phyloP scores from a whole-genome alignment of 2,329 filamentous ascomycete species.

The Paecilomyces sp. region DNA sequence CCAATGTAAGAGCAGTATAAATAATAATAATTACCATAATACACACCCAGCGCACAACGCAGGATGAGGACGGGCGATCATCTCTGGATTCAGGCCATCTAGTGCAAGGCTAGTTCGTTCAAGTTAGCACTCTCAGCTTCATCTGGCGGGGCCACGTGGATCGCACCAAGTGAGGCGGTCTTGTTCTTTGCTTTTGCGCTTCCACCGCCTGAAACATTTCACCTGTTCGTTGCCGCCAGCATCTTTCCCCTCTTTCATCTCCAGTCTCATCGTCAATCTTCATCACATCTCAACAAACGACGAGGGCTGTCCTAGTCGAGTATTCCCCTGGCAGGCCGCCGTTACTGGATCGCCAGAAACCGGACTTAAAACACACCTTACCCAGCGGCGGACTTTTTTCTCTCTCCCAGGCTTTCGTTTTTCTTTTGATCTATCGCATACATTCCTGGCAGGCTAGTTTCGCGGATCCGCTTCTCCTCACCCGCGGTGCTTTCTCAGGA shows the following conservation, averaged over 20 bases:
- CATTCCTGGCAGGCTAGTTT: background rate
- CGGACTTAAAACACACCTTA: background rate
- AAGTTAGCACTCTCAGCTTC: background rate
- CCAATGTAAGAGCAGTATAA: background rate
- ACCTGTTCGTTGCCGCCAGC: background rate
- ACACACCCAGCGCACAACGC: background rate
- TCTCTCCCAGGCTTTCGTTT: background rate
- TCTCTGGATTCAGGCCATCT: background rate
- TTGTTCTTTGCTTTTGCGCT: background rate
- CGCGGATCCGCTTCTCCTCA: background rate
- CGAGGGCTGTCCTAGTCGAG: background rate
- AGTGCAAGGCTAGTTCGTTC: background rate
- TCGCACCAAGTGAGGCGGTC: slow-evolving; percentile 20
- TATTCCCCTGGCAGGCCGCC: background rate
- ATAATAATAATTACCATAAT: background rate
- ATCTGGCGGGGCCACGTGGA: slow-evolving; percentile 22
- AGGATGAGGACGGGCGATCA: background rate
- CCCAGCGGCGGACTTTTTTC: background rate
- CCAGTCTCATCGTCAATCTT: background rate
- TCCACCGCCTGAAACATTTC: slow-evolving; percentile 1
- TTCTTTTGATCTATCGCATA: background rate
- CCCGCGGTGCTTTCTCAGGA: background rate
- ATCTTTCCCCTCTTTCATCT: slow-evolving; percentile 3
- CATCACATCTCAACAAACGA: background rate
- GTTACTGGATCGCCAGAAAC: background rate